Base-by-base conservation (phyloP, 2,329 filamentous ascomycete species). In the Xylariaceae sp. region DNA sequence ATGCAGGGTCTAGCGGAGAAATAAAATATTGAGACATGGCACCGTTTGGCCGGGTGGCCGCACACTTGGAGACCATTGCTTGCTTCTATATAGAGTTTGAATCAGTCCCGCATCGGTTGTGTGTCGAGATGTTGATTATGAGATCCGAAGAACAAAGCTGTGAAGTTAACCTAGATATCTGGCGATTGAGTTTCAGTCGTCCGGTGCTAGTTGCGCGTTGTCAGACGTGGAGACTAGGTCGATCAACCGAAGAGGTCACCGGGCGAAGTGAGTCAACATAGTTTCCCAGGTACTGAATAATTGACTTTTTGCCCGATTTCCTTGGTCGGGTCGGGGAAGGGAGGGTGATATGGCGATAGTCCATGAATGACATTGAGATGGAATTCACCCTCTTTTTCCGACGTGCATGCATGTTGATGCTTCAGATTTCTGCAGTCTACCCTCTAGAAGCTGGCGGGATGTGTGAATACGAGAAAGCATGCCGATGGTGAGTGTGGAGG, bases 381-480 rank as follows among this genome's bases (percentile, higher is more conserved):
- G 33, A 31, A 41, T 42, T n/a, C n/a, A 38, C 13, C 13, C 4
- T 39, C 13, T 10, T 19, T 31, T 33, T 19, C 45, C 47, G 31
- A 31, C 39, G 18, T 43, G 14, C 16, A 43, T 47, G 49, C 44
- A 40, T 47, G 31, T n/a, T 22, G 17, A 31, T 47, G 44, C 51
- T 40, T 47, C 47, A 44, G 31, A n/a, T 34, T 31, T 54, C 48
- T 48, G 50, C 41, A 47, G 49, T 33, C 50, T 42, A 42, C 33
- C 46, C 13, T 42, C 28, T 40, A 42, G 48, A n/a, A 42, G 47
- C 42, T 41, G 41, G 36, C 34, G 2, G 13, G 31, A 44, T 18
- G 33, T 31, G 38, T 39, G 53, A 58, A 58, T 58, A 58, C 56
- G 56, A 58, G 56, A 54, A 58, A 48, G 43, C 14, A 42, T 54